These are phyloP conservation scores for Boletus subparvulus DNA, from an alignment of 768 basidiomycete genomes.

Conservation along the genomic window DNA sequence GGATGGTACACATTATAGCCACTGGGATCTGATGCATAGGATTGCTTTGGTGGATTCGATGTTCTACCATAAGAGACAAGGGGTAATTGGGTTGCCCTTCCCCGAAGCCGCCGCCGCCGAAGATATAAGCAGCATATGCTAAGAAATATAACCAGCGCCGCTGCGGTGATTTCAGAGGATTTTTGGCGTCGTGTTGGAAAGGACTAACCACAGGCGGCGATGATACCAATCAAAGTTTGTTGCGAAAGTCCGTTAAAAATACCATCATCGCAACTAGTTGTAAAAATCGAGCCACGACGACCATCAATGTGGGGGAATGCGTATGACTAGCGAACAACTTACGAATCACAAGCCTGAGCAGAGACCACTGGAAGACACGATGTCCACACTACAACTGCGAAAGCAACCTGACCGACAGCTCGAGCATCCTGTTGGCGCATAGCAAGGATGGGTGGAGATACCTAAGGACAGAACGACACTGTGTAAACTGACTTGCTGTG, in stretches of 20 bases:
- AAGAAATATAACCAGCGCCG: neutral
- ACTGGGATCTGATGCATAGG: neutral
- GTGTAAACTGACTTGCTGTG: neutral
- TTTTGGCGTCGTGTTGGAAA: neutral
- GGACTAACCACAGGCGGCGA: conserved; percentile 12
- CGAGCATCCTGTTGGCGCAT: conserved; percentile 6
- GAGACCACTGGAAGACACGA: conserved; percentile 6
- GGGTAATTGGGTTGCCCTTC: neutral
- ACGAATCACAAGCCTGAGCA: conserved; percentile 14
- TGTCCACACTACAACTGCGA: neutral
- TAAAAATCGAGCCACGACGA: neutral
- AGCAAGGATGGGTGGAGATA: neutral
- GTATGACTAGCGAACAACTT: neutral
- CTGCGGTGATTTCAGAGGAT: conserved; percentile 9
- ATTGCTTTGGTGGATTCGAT: conserved; percentile 1
- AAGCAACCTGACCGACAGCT: neutral
- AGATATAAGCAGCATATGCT: neutral
- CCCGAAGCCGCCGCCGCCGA: conserved; percentile 10
- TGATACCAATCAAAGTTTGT: neutral
- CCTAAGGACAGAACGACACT: too few species aligned
- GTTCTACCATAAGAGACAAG: neutral
- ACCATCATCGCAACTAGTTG: neutral
- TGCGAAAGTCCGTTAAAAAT: neutral
- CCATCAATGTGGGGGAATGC: neutral
- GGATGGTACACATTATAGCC: neutral